Conservation (phyloP, 805 yeast species). For the Wickerhamiella shivajii region DNA sequence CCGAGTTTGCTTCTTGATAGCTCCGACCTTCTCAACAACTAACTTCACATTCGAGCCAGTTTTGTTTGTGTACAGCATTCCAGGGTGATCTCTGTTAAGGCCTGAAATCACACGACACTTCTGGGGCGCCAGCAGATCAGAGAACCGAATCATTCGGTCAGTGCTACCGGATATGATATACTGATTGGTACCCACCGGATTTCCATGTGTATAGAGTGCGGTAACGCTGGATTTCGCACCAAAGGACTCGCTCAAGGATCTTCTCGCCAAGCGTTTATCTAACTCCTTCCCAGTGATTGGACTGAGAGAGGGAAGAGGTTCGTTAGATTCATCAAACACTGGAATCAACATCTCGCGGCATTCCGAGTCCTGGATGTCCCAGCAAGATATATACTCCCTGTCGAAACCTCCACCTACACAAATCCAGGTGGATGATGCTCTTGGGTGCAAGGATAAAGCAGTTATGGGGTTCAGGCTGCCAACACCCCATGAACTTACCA, state of each 20-base stretch:
- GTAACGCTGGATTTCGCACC: not conserved
- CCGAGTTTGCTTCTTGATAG: conserved; percentile 11
- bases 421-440: conserved; percentile 31
- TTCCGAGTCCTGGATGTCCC: conserved; percentile 57
- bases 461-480: conserved; percentile 37
- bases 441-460: conserved; percentile 33
- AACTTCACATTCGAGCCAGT: conserved; percentile 27
- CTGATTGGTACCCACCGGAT: not conserved
- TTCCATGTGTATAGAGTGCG: not conserved
- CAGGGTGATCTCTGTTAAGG: conserved; percentile 21
- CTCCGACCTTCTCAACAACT: conserved; percentile 27
- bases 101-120: conserved; percentile 24
- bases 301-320: conserved; percentile 14
- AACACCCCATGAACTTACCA: conserved; percentile 49
- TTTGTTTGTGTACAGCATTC: conserved; percentile 18
- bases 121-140: conserved; percentile 26
- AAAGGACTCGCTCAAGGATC: conserved; percentile 15
- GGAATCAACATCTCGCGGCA: conserved; percentile 33
- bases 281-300: conserved; percentile 15
- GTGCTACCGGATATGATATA: conserved; percentile 21
- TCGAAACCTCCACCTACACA: conserved; percentile 57
- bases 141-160: conserved; percentile 23
- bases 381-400: conserved; percentile 44
- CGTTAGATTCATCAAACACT: conserved; percentile 7
- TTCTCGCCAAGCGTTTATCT: conserved; percentile 14